Evolutionary conservation across 805 yeast species (phyloP), one percentile per base, ranked within the genome.

Genomic region (Monosporozyma servazzii): DNA sequence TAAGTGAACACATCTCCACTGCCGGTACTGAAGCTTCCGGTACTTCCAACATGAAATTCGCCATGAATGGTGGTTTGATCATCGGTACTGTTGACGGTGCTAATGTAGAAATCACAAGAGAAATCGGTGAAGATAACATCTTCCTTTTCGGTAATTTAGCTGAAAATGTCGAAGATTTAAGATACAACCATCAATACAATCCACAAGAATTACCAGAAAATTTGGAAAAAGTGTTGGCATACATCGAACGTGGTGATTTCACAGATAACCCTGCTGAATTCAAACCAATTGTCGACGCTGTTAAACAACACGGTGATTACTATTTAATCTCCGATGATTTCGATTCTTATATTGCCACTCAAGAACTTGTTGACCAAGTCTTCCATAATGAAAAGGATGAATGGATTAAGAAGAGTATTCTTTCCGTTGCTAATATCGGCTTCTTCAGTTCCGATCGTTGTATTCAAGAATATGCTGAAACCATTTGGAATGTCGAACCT

Each of bases 21-120:
- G 97, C 97, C 8, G 97, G 97, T 60, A 89, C 97, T 29, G 97
- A 89, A 68, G 97, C 96, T 21, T 85, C 95, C 0, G 97, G 97
- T 65, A 89, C 97, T 33, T 86, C 95, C 36, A 89, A 89, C 73
- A 89, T 89, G 97, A 89, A 89, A 72, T 89, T 89, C 66, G 96
- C 88, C 23, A 74, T 89, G 71, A 89, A 88, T 64, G 97, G 96
- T 70, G 97, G 97, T 48, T 77, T 89, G 57, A 86, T 89, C 59
- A 83, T 89, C 57, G 97, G 97, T 67, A 90, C 97, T 11, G 96
- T 89, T 57, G 97, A 89, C 65, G 97, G 97, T 65, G 97, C 97
- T 56, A 89, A 90, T 64, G 95, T 90, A 47, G 97, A 89, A 71
- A 87, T 89, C 66, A 87, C 96, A 20, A 80, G 96, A 60, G 96